A percentile compares a stretch with the other conserved stretches of the same genome.
Conservation (phyloP, 2,329 filamentous ascomycete species). For the Blastomyces percursus region DNA sequence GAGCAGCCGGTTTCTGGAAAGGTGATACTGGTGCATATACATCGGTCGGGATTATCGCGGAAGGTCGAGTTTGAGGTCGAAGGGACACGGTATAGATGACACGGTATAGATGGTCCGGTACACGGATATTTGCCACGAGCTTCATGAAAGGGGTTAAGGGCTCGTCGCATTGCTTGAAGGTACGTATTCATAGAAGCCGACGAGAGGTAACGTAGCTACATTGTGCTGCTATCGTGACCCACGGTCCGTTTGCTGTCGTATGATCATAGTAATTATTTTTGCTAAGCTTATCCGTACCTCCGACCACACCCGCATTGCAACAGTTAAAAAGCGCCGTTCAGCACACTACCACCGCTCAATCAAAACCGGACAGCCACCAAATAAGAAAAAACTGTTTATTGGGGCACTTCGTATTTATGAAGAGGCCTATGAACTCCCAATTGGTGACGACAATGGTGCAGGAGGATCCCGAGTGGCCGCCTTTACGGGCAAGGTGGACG, state of each 20-base stretch:
- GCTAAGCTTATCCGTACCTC: constrained; percentile 1
- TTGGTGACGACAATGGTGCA: not conserved
- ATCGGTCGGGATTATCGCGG: not conserved
- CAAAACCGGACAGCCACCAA: constrained; percentile 5
- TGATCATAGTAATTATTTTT: not conserved
- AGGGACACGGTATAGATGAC: not conserved
- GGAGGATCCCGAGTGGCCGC: not conserved
- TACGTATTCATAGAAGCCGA: not conserved
- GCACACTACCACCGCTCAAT: constrained; percentile 3
- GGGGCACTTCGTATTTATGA: not conserved
- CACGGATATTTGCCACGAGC: not conserved
- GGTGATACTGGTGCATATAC: constrained; percentile 1
- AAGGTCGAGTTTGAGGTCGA: constrained; percentile 2
- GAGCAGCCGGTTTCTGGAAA: not conserved
- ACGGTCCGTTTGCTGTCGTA: not conserved
- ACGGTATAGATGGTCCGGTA: constrained; percentile 3
- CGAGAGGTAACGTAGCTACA: too few species aligned
- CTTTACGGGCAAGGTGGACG: not conserved
- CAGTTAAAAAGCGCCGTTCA: constrained; percentile 2
- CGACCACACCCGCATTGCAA: constrained; percentile 4
- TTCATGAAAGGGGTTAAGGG: constrained; percentile 5
- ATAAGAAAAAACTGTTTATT: constrained; percentile 5
- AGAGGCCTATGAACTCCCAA: not conserved
- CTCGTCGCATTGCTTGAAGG: constrained; percentile 4
- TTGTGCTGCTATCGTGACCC: not conserved